These are phyloP conservation scores for Cordyceps pruinosa DNA, from an alignment of 2,329 filamentous ascomycete genomes.

Conservation along the genomic window DNA sequence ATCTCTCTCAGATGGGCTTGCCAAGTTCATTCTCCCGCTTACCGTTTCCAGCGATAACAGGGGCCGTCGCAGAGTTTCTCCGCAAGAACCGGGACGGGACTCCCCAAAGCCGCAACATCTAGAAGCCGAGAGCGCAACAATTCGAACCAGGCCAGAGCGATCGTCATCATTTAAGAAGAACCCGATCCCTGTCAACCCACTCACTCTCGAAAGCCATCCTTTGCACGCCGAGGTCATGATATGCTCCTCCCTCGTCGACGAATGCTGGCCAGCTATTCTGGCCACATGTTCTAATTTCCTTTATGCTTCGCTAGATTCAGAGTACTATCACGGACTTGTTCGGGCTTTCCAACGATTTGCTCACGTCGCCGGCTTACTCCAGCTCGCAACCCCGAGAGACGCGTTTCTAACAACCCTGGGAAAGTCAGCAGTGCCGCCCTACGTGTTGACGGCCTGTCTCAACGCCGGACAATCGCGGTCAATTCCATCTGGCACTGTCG, in stretches of 20 bases:
- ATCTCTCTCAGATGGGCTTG: slow-evolving; percentile 82
- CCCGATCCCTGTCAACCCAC: slow-evolving; percentile 75
- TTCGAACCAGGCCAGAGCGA: slow-evolving; percentile 42
- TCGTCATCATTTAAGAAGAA: slow-evolving; percentile 66
- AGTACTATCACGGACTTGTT: slow-evolving; percentile 89
- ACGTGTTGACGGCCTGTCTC: slow-evolving; percentile 57
- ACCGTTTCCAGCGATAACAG: slow-evolving; percentile 70
- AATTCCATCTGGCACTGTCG: slow-evolving; percentile 35
- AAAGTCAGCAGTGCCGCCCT: slow-evolving; percentile 86
- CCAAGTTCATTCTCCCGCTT: slow-evolving; percentile 85
- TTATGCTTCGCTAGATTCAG: slow-evolving; percentile 82
- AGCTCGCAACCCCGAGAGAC: slow-evolving; percentile 79
- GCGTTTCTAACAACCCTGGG: slow-evolving; percentile 90
- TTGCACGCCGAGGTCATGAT: slow-evolving; percentile 64
- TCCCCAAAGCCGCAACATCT: slow-evolving; percentile 34
- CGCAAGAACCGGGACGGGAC: slow-evolving; percentile 37
- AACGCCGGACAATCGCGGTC: slow-evolving; percentile 41
- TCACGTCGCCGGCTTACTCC: slow-evolving; percentile 84
- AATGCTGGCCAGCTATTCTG: slow-evolving; percentile 92
- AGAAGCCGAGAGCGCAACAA: slow-evolving; percentile 26
- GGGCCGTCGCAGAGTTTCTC: slow-evolving; percentile 42
- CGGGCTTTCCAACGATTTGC: slow-evolving; percentile 91
- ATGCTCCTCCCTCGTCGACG: slow-evolving; percentile 76
- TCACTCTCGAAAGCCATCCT: slow-evolving; percentile 66
- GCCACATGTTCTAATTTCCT: slow-evolving; percentile 94